These are phyloP conservation scores for Blepharisma undulans DNA, from an alignment of 169 alveolate genomes.

Conservation along the genomic window DNA sequence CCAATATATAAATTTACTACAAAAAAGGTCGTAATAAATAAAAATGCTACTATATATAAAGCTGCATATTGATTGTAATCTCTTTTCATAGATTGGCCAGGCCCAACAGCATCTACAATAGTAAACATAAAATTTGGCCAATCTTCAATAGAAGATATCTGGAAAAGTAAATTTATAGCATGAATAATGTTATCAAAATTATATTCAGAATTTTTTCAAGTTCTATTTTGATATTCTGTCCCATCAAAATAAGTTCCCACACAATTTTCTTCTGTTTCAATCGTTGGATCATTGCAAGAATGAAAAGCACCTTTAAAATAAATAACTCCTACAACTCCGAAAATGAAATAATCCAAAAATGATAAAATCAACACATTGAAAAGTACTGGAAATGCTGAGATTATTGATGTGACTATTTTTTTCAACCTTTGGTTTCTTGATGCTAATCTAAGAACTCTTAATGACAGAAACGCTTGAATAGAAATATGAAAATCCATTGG, in stretches of 20 bases:
- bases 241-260: constrained; percentile 27
- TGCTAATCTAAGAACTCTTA: constrained; percentile 84
- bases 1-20: constrained; percentile 82
- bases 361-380: constrained; percentile 74
- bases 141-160: constrained; percentile 77
- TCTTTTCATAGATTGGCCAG: constrained; percentile 52
- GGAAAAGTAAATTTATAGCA: constrained; percentile 80
- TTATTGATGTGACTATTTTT: constrained; percentile 69
- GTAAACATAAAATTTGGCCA: constrained; percentile 78
- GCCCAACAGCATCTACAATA: constrained; percentile 62
- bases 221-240: constrained; percentile 9
- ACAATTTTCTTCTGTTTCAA: constrained; percentile 38
- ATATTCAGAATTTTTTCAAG: constrained; percentile 54
- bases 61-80: constrained; percentile 58
- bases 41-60: constrained; percentile 68
- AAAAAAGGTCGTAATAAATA: constrained; percentile 78
- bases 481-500: constrained; percentile 56
- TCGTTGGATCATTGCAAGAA: constrained; percentile 57
- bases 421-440: constrained; percentile 78
- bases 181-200: constrained; percentile 76
- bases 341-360: constrained; percentile 72
- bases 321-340: constrained; percentile 82
- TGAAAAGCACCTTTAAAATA: constrained; percentile 68
- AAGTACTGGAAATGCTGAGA: constrained; percentile 78
- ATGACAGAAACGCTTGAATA: constrained; percentile 79